Conservation (phyloP, 805 yeast species). For the Metschnikowia noctiluminum region DNA sequence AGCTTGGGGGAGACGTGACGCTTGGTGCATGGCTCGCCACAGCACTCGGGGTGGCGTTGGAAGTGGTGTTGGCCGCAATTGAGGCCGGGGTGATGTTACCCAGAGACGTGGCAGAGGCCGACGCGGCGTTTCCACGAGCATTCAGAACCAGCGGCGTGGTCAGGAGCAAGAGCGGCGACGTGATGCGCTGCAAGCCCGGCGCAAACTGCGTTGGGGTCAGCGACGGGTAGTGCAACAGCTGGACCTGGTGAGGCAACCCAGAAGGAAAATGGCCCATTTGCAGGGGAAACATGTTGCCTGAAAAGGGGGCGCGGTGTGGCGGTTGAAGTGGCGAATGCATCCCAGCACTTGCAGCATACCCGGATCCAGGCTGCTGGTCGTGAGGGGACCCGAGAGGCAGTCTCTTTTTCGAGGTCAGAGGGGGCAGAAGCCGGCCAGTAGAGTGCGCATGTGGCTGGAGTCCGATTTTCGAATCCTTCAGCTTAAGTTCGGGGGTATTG, state of each 20-base stretch:
- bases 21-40: not conserved
- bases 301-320: conserved; percentile 7
- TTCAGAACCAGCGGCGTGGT: conserved; percentile 45
- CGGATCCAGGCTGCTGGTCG: not conserved
- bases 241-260: conserved; percentile 34
- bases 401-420: conserved; percentile 7
- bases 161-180: conserved; percentile 61
- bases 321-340: conserved; percentile 17
- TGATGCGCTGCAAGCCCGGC: conserved; percentile 57
- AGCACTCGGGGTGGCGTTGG: not conserved
- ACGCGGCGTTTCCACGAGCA: conserved; percentile 27
- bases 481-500: conserved; percentile 55
- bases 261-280: conserved; percentile 20
- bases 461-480: conserved; percentile 37
- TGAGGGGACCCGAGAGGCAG: conserved; percentile 15
- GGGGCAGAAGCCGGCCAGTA: conserved; percentile 9
- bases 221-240: conserved; percentile 61
- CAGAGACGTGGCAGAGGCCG: not conserved
- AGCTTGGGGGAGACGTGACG: conserved; percentile 11
- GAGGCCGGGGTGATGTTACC: not conserved
- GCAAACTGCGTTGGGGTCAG: conserved; percentile 72
- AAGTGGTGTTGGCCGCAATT: not conserved
- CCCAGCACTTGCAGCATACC: conserved; percentile 1
- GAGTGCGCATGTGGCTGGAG: conserved; percentile 19
- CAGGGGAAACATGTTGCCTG: conserved; percentile 12